Evolutionary conservation across 805 yeast genomes (phyloP).

Genomic region (Zygoascus tannicola): DNA sequence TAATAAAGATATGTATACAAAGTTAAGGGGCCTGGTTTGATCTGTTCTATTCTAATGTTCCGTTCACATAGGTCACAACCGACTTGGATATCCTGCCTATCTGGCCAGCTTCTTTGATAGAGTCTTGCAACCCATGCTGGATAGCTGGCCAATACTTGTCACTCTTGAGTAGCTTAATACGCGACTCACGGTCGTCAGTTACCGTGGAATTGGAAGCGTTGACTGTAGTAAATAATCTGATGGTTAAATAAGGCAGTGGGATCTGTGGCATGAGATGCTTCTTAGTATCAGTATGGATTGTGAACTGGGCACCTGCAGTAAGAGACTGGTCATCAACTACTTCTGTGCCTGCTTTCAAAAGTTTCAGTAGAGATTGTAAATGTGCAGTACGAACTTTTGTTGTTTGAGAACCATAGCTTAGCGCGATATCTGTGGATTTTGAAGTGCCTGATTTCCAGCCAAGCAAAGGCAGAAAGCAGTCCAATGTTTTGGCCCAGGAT

Average conservation of each 20-base stretch:
- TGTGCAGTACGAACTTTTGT: conserved; percentile 21
- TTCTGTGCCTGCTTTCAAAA: conserved; percentile 39
- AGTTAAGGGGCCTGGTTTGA: background rate
- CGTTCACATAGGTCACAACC: too few species aligned
- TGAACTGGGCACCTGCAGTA: conserved; percentile 5
- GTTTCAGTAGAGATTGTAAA: conserved; percentile 32
- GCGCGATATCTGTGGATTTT: conserved; percentile 27
- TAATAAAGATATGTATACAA: background rate
- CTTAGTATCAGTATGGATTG: conserved; percentile 40
- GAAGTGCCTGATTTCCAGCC: conserved; percentile 46
- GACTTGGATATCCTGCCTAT: conserved; percentile 41
- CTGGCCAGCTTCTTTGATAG: conserved; percentile 66
- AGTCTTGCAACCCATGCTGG: conserved; percentile 38
- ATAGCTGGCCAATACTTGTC: conserved; percentile 41
- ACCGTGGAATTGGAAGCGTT: conserved; percentile 26
- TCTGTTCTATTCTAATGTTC: background rate
- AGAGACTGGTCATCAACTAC: conserved; percentile 16
- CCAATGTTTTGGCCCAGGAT: conserved; percentile 61
- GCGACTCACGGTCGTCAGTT: conserved; percentile 53
- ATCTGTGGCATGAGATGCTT: conserved; percentile 45
- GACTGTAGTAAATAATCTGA: conserved; percentile 45
- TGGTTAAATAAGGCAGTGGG: conserved; percentile 55
- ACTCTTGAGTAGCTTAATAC: conserved; percentile 41
- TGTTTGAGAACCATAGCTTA: conserved; percentile 20
- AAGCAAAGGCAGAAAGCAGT: conserved; percentile 56